Conservation (phyloP, 441 rosid genomes). For the Daphne laureola region DNA sequence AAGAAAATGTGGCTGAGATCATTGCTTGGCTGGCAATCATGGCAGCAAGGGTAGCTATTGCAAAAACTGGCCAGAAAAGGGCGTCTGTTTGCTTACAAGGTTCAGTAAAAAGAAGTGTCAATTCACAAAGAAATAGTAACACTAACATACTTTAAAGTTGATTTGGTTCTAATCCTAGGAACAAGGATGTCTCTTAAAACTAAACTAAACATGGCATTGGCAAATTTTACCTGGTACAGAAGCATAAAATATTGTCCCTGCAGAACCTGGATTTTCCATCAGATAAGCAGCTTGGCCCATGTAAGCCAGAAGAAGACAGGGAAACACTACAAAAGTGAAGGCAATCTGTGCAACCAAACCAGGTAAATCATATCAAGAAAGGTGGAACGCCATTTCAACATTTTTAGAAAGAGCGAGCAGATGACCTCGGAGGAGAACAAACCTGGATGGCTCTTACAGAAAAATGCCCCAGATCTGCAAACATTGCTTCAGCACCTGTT, state of each 20-base stretch:
- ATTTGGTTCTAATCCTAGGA: no score
- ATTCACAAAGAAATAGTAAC: background rate
- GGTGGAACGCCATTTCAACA: background rate
- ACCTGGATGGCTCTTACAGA: conserved; percentile 85
- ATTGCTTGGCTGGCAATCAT: conserved; percentile 99
- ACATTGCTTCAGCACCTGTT: conserved; percentile 98
- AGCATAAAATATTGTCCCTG: conserved; percentile 67
- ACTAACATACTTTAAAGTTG: no score
- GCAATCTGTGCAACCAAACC: conserved; percentile 47
- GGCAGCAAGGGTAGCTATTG: conserved; percentile 81
- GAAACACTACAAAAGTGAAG: conserved; percentile 78
- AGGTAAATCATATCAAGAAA: conserved; percentile 4
- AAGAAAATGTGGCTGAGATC: conserved; percentile 98
- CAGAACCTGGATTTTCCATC: conserved; percentile 53
- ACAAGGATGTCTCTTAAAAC: background rate
- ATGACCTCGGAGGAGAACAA: conserved; percentile 5
- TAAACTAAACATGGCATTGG: conserved; percentile 3
- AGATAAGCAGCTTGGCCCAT: conserved; percentile 94
- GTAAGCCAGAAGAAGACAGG: conserved; percentile 91
- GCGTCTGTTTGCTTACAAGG: conserved; percentile 34
- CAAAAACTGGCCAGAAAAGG: conserved; percentile 90
- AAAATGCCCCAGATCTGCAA: conserved; percentile 97
- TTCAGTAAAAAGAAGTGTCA: conserved; percentile 16
- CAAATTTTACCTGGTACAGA: conserved; percentile 73
- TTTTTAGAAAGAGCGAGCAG: conserved; percentile 13